Evolutionary conservation across 768 basidiomycete genomes (phyloP), one percentile per base, ranked within the genome.

Genomic region (Terana coerulea): DNA sequence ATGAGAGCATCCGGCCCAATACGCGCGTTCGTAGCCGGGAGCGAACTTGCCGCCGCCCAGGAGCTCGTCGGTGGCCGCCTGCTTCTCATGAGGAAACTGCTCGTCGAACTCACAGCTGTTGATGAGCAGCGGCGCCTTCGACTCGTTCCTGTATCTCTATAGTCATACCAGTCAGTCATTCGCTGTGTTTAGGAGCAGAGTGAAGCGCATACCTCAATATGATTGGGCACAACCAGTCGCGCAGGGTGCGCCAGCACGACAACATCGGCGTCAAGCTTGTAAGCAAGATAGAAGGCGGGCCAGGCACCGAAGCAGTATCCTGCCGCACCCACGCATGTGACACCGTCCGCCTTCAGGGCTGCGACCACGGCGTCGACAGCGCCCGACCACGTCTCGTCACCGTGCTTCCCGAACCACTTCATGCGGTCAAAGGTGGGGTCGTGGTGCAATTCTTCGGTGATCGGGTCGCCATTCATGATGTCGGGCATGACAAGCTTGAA

Each of bases 241-340:
- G 78, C 77, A 0, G 80, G 81, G 58, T 82, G 81, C 1, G 73
- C 50, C 35, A 75, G 63, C 19, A 68, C 71, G 2, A 67, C 67
- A 34, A 70, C 75, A 15, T 72, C 58, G 58, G 72, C 65, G 28
- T 62, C 36, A 45, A 67, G 62, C 29, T 74, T 72, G 47, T 74
- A 69, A 0, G 78, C 74, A 36, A 80, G 69, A 51, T 77, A 69
- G 61, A 74, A 71, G 26, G 64, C 61, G 37, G 75, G 77, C n/a
- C 72, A 71, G 3, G 66, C 75, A 28, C 72, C 72, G 53, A 71
- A 71, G 60, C 76, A 77, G 61, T 71, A 75, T 0, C 75, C 74
- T 0, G 68, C 69, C 7, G 72, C 70, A 0, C 63, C 74, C 49
- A 78, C 67, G 12, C 59, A 52, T 2, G 64, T 67, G 14, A 78